Base-by-base conservation (phyloP, 1,284 basidiomycete species). In the Marasmius tenuissimus region DNA sequence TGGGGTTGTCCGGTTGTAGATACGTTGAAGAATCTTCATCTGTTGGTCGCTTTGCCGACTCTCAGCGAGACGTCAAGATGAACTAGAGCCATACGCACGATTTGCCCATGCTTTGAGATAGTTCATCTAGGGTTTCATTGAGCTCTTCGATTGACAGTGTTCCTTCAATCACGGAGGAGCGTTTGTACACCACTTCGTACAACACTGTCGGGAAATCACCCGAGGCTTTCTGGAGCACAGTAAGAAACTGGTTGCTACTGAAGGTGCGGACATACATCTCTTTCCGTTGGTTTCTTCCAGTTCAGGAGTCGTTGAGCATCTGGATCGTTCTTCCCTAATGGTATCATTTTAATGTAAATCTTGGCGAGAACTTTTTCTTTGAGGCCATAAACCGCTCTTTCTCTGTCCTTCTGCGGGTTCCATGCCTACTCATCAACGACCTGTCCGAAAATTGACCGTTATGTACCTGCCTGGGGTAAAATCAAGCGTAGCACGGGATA, bases 331-430 rank as follows among this genome's bases (percentile, higher is more conserved):
- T 78, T 83, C 54, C 89, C 87, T 1, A 98, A 79, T 0, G 92
- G 93, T 45, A 98, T 91, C 0, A 96, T 82, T 64, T 92, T 90
- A 75, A 96, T 93, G 71, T 96, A 96, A 10, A 86, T 87, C 74
- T 94, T 96, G 2, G 94, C 94, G 2, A 98, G 78, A 69, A 91
- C 92, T 74, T 91, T 91, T 77, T 98, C 96, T 73, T 97, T 97
- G 65, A 97, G 74, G 9, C 93, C 92, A 74, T 97, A 98, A 0
- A 94, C 88, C 0, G 93, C 85, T 56, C 96, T 86, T 66, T 97
- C 93, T 39, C 91, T 84, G 72, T 98, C 96, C 84, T 94, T 92
- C 94, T 97, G 71, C 45, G 64, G 48, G 20, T 54, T 14, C 35
- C 14, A 38, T 20, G n/a, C 38, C 18, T 20, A 51, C 11, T 20